Evolutionary conservation across 805 yeast genomes (phyloP), one percentile per base, ranked within the genome.

Genomic region (Candida hispaniensis): DNA sequence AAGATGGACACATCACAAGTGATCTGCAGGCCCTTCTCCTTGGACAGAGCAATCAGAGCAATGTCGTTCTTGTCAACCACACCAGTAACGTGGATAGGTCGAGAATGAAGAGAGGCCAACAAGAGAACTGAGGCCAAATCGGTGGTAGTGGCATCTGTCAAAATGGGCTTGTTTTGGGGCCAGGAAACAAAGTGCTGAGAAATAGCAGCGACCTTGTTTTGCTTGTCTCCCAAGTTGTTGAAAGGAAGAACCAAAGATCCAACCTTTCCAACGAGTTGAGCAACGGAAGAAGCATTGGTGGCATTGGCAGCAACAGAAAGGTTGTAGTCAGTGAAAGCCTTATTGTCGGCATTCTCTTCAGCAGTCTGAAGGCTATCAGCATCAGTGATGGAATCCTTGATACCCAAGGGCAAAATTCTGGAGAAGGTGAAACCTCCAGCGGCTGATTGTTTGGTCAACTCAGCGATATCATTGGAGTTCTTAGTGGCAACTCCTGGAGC

Each of bases 121-220:
- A 88, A 69, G 55, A 88, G 64, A 27, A 86, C 78, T 3, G 94
- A 80, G n/a, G 97, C 97, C 51, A 88, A 66, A 51, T 83, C 88
- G 23, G 95, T 80, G 15, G 88, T 76, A 55, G 73, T 75, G 32
- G 97, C 95, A 59, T 88, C 96, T 25, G 95, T 83, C 44, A 86
- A 69, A 42, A 88, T 78, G 41, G 91, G 88, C 63, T 83, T 85
- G 49, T 59, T 59, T 34, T 67, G 65, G 35, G 94, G 94, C 95
- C 96, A 86, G 20, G 72, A 62, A 44, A 76, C 73, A 50, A 85
- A 74, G 48, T 81, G 93, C 18, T 78, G 67, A 16, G 93, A 73
- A 26, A 83, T 77, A 19, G 79, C 67, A n/a, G 86, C 67, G 27
- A 86, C 80, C 50, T 76, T 77, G 48, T 71, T 66, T 25, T 60